Conservation (phyloP, 169 alveolate genomes). For the Eimeria acervulina region DNA sequence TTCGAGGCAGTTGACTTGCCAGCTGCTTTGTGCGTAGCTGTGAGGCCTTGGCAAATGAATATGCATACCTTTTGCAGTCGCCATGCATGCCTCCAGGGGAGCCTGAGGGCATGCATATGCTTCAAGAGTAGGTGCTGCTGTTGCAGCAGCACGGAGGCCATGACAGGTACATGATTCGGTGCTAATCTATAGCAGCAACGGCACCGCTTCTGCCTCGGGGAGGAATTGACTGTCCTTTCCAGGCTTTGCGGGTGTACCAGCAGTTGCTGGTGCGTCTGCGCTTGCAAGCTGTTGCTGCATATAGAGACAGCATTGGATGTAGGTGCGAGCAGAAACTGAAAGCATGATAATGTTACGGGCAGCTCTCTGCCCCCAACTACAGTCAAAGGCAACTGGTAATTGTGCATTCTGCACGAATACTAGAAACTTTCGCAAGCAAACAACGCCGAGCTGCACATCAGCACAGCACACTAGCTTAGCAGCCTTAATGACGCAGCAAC, state of each 20-base stretch:
- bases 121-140: slow-evolving; percentile 16
- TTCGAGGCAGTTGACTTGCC: neutral
- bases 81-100: neutral
- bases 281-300: slow-evolving; percentile 8
- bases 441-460: neutral
- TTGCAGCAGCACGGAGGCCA: neutral
- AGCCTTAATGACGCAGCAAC: neutral
- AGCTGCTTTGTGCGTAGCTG: neutral
- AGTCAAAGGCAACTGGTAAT: slow-evolving; percentile 3
- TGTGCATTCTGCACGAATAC: slow-evolving; percentile 4
- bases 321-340: slow-evolving; percentile 44
- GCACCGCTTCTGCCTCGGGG: neutral
- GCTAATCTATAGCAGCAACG: slow-evolving; percentile 18
- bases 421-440: neutral
- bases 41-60: neutral
- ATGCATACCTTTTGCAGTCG: neutral
- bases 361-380: neutral
- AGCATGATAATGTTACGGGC: neutral
- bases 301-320: neutral
- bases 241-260: neutral
- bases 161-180: neutral
- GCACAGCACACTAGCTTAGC: neutral
- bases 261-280: neutral
- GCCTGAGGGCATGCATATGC: neutral
- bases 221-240: neutral